Base-by-base conservation (phyloP, 306 rosid species). In the Cucurbita moschata region DNA sequence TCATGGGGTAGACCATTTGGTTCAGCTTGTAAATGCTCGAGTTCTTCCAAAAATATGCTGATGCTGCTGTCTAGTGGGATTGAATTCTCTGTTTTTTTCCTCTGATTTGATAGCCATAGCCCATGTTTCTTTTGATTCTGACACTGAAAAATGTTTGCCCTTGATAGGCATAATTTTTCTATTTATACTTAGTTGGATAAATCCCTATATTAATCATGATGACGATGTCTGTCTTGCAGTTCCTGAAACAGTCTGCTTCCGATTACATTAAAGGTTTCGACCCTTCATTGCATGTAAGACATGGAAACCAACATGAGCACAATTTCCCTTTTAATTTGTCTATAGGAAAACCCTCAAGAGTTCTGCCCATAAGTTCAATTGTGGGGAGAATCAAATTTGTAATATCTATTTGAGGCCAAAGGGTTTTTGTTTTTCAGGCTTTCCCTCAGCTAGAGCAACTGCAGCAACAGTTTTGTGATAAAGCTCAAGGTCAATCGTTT, bases 201-300 rank as follows among this genome's bases (percentile, higher is more conserved):
- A 26, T 26, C 15, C 57, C 42, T 19, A 30, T 77, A 75, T 56
- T 56, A 75, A 71, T 77, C 82, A 77, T 86, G 82, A 86, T 72
- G 52, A 68, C 43, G 73, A 55, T 77, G 70, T 77, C 23, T 61
- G 57, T 84, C 55, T 80, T 82, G 82, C 97, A 91, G 99, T 84
- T 89, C 83, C 92, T 95, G 77, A 88, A 84, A 65, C 96, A 88
- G 86, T 83, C 97, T 59, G 96, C 90, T 56, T 76, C 88, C 56
- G 97, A 95, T 81, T 88, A 86, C 78, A 82, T 87, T 61, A 79
- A 83, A 74, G 83, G 76, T 72, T 91, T 87, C 83, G 96, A 95
- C 65, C 85, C 83, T 57, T 85, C 97, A 55, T 74, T 78, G 80
- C 89, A 92, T 87, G 97, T 88, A 88, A 87, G 97, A 81, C 26